Base-by-base conservation (phyloP, 768 basidiomycete species). In the Suillus ampliporus region DNA sequence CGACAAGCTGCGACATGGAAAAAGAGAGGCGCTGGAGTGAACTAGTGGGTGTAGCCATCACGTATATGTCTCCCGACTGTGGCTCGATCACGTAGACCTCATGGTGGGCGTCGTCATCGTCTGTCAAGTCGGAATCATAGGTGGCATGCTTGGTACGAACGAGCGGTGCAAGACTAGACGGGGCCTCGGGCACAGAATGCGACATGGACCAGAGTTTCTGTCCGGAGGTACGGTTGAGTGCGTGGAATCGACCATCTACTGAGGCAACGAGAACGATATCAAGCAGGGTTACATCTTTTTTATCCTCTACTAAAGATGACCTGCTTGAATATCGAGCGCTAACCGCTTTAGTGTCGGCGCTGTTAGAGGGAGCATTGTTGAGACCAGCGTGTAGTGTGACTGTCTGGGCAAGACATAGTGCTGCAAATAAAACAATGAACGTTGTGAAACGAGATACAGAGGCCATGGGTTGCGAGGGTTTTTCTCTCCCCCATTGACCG, bases 61-160 rank as follows among this genome's bases (percentile, higher is more conserved):
- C 87, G 74, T 92, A 99, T 67, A 99, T 92, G 70, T 94, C 91
- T 8, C 97, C 97, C 5, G 92, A 90, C 80, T 95, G 92, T 0
- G 97, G 97, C 71, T 98, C 97, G 58, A 98, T 92, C 64, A 98
- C 89, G 77, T 97, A 99, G 48, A 90, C 85, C 73, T 94, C 93
- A 68, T 87, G 85, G 31, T 78, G 74, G 1, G 75, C 71, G 60
- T 78, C 72, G 53, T 84, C 83, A 65, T 89, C 88, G 63, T 83
- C 82, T 13, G 76, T 81, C 50, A 83, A 67, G 66, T 90, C 88
- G 8, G 83, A 79, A 71, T 90, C 86, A 51, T 80, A 71, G 48
- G 87, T 78, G 13, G 82, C 73, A 67, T 92, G 91, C 50, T 82
- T 77, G 0, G 91, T 92, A 70, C 90, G 86, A 60, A 94, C 85